Base-by-base conservation (phyloP, 1,284 basidiomycete genomes). In the Vanrija pseudolonga region DNA sequence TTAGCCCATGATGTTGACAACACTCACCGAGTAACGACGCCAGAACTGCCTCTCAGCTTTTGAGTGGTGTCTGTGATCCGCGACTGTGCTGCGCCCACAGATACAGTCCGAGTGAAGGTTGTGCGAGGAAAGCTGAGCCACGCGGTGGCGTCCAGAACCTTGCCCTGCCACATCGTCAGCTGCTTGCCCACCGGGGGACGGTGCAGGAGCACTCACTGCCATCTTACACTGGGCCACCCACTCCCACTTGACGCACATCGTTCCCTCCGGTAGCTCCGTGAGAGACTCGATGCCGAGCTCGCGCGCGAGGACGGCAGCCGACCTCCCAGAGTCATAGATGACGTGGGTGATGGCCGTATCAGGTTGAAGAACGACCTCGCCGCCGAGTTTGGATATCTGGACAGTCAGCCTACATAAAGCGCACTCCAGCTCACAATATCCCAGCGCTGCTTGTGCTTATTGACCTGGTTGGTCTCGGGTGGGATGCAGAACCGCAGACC, bases 331-430 rank as follows among this genome's bases (percentile, higher is more conserved):
- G 46, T 74, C 69, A 39, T 65, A 65, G 20, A 74, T 66, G 22
- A 74, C 68, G 38, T 74, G 71, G 2, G 71, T 73, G 42, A 69
- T 64, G 7, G 71, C 65, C 8, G 67, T 73, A 48, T 74, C 69
- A 1, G 70, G 65, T n/a, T 66, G 60, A 1, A 70, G 44, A 11
- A 63, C 60, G 23, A 69, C 68, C 3, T 60, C 41, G 3, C 70
- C 72, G 4, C 67, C 70, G 2, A 67, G 55, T 20, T 66, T 60
- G 2, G 57, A 24, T 7, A 74, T 70, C 72, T 72, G 50, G 8
- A 0, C 11, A 7, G 43, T 55, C 38, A 54, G 55, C 18, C 19
- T 14, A 9, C 5, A 22, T 20, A 24, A 8, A 3, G 14, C 8
- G 1, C 11, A 2, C 15, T 28, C 23, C 0, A 39, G 58, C 66